Base-by-base conservation (phyloP, 306 rosid species). In the Potentilla sterilis region DNA sequence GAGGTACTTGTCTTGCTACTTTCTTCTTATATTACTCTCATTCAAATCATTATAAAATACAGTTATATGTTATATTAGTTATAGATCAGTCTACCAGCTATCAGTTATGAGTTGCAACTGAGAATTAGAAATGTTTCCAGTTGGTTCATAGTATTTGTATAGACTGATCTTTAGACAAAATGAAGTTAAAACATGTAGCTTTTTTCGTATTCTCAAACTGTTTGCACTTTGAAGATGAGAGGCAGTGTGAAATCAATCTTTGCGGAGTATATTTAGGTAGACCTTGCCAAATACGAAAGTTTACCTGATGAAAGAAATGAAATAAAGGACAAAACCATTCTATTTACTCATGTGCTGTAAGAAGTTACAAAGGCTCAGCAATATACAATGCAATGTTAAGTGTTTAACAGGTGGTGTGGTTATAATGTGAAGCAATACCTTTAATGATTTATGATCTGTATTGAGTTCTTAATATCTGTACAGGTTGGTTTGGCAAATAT, bases 401-500 rank as follows among this genome's bases (percentile, higher is more conserved):
- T 6, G 22, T 16, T 51, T 5, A 18, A 51, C 58, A 15, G 34
- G 21, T 55, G 2, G 5, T 55, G 12, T 10, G 40, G 70, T 9
- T 43, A 1, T 38, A 9, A n/a, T 65, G 14, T 58, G 32, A 52
- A 52, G 0, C 7, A 52, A 52, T 52, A 19, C 59, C 24, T 52
- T 16, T 49, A 5, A 15, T 49, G 14, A 13, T 0, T 10, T 16
- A 49, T 18, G 19, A 9, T 69, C 42, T 48, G 8, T 28, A 32
- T 24, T 32, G n/a, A 8, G 12, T 48, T 16, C 40, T 18, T 74
- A 43, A 6, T 44, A 58, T 61, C 48, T 49, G 37, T 38, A 61
- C 77, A 80, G 80, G 98, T 94, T 83, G 94, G 91, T 78, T 84
- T 94, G 91, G 91, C 98, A 59, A 94, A 94, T 86, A 89, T 94